phyloP scores from a whole-genome alignment of 2,329 filamentous ascomycete genomes.

The Tolypocladium album region DNA sequence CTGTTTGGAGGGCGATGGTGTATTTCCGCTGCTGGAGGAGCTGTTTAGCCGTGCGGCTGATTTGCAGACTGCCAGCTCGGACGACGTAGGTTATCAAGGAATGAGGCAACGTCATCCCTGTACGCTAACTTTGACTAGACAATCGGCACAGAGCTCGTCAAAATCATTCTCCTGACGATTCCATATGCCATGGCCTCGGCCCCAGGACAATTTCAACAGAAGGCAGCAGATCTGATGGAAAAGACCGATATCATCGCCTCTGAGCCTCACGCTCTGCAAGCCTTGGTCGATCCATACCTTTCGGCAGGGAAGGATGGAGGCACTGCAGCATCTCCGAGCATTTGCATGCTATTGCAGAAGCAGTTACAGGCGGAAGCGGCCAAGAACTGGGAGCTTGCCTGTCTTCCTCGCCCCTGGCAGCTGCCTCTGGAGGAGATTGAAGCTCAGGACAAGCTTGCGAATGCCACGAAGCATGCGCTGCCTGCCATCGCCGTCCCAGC shows the following conservation, averaged over 20 bases:
- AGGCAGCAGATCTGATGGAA: slow-evolving; percentile 70
- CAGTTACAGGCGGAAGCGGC: slow-evolving; percentile 71
- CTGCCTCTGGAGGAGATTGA: slow-evolving; percentile 51
- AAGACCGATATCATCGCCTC: slow-evolving; percentile 93
- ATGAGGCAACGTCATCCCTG: not conserved
- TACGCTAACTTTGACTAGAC: slow-evolving; percentile 29
- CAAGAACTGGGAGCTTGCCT: slow-evolving; percentile 63
- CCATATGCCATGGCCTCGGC: slow-evolving; percentile 77
- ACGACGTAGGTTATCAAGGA: slow-evolving; percentile 57
- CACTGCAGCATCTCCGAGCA: slow-evolving; percentile 52
- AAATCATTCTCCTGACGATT: slow-evolving; percentile 90
- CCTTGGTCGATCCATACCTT: slow-evolving; percentile 77
- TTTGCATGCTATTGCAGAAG: slow-evolving; percentile 73
- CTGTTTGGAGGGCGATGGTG: slow-evolving; percentile 69
- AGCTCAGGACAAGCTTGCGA: slow-evolving; percentile 46
- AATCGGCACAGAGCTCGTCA: slow-evolving; percentile 77
- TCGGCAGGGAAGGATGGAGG: slow-evolving; percentile 52
- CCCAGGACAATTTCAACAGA: slow-evolving; percentile 58
- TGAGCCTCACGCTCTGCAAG: slow-evolving; percentile 75
- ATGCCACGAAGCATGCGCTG: slow-evolving; percentile 62
- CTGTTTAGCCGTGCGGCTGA: slow-evolving; percentile 89
- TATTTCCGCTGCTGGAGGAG: slow-evolving; percentile 78
- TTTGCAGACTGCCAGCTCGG: slow-evolving; percentile 82
- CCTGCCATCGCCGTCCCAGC: slow-evolving; percentile 67
- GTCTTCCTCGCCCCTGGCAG: slow-evolving; percentile 57